phyloP scores from a whole-genome alignment of 345 rosid genomes.

The Hirschfeldia incana region DNA sequence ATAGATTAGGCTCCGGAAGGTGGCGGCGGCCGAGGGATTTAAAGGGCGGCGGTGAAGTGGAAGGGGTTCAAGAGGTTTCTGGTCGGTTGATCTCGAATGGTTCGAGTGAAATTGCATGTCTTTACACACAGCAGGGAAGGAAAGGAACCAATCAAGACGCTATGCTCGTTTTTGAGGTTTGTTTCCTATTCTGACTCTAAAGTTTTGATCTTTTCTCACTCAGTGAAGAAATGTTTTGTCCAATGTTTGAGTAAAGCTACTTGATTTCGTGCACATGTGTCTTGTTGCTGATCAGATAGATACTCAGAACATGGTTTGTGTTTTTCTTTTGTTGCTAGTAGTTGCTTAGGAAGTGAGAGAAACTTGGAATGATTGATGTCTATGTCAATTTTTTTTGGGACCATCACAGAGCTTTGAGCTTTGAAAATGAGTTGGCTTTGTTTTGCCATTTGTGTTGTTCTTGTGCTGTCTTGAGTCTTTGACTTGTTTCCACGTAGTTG shows the following conservation, averaged over 20 bases:
- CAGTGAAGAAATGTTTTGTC: not conserved
- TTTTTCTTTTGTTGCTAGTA: conserved; percentile 17
- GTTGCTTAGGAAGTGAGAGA: conserved; percentile 27
- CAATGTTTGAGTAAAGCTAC: conserved; percentile 1
- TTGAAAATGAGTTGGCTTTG: conserved; percentile 32
- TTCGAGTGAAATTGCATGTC: conserved; percentile 63
- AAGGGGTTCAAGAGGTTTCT: conserved; percentile 50
- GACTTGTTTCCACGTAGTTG: conserved; percentile 10
- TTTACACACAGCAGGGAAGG: conserved; percentile 92
- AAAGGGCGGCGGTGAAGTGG: conserved; percentile 39
- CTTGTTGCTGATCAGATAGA: not conserved
- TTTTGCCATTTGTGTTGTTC: conserved; percentile 28
- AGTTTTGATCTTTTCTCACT: not conserved
- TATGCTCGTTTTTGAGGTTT: conserved; percentile 95
- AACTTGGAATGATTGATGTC: conserved; percentile 32
- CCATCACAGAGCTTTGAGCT: conserved; percentile 25
- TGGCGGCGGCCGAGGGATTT: conserved; percentile 57
- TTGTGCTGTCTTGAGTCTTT: conserved; percentile 34
- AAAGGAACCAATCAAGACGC: conserved; percentile 98
- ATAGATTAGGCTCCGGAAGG: conserved; percentile 40
- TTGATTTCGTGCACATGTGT: conserved; percentile 11
- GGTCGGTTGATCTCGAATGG: conserved; percentile 68
- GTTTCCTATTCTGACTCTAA: conserved; percentile 1
- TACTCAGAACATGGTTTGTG: conserved; percentile 24
- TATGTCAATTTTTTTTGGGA: conserved; percentile 9